phyloP scores from a whole-genome alignment of 2,329 filamentous ascomycete genomes.

The Fonsecaea nubica region DNA sequence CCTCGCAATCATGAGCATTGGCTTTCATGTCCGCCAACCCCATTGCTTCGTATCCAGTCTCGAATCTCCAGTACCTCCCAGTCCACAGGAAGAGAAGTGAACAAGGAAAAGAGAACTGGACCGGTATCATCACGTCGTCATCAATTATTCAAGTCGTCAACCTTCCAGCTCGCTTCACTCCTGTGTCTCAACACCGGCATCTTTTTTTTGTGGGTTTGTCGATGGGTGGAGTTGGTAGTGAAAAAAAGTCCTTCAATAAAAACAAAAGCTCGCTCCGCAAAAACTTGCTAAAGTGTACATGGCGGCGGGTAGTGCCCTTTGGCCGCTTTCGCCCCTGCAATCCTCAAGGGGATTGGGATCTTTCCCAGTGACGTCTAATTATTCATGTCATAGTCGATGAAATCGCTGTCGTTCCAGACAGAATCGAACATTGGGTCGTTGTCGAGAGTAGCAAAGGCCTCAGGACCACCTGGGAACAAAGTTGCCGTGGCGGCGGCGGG shows the following conservation, averaged over 20 bases:
- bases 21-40: background rate
- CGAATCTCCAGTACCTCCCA: background rate
- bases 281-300: conserved; percentile 14
- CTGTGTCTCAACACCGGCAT: conserved; percentile 32
- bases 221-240: conserved; percentile 35
- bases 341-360: background rate
- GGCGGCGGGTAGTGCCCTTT: background rate
- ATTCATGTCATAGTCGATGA: conserved; percentile 35
- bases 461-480: conserved; percentile 38
- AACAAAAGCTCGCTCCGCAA: conserved; percentile 8
- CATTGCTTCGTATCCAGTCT: conserved; percentile 3
- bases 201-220: conserved; percentile 29
- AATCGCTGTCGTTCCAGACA: conserved; percentile 31
- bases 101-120: conserved; percentile 7
- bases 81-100: conserved; percentile 14
- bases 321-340: background rate
- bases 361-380: conserved; percentile 19
- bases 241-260: conserved; percentile 20
- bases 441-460: conserved; percentile 32
- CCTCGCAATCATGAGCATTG: background rate
- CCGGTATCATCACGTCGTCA: conserved; percentile 25
- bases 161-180: conserved; percentile 18
- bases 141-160: conserved; percentile 14
- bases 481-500: conserved; percentile 36
- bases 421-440: conserved; percentile 36